phyloP scores from a whole-genome alignment of 2,329 filamentous ascomycete species.

The Graphium sp. region DNA sequence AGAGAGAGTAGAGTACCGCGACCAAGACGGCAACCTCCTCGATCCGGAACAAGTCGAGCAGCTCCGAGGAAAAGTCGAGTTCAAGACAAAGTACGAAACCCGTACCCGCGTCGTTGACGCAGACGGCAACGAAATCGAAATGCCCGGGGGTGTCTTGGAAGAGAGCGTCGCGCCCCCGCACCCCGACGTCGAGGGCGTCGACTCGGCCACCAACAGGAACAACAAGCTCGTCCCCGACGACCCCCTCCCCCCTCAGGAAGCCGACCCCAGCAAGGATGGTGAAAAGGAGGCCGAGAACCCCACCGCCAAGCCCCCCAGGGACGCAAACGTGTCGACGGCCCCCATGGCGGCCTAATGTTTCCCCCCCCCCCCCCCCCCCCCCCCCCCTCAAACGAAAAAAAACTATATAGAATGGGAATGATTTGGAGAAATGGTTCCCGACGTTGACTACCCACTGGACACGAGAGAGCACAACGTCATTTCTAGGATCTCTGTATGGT shows the following conservation, averaged over 20 bases:
- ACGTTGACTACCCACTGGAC: too few species aligned
- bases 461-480: too few species aligned
- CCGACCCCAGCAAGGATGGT: slow-evolving; percentile 35
- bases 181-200: slow-evolving; percentile 42
- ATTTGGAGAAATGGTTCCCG: too few species aligned
- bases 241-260: slow-evolving; percentile 19
- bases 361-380: not conserved
- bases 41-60: slow-evolving; percentile 67
- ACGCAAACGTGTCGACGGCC: slow-evolving; percentile 39
- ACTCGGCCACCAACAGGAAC: slow-evolving; percentile 36
- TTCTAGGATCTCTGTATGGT: too few species aligned
- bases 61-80: slow-evolving; percentile 83
- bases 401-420: too few species aligned
- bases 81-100: slow-evolving; percentile 94
- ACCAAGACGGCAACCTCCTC: slow-evolving; percentile 82
- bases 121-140: slow-evolving; percentile 57
- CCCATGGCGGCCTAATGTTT: slow-evolving; percentile 18
- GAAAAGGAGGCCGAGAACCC: slow-evolving; percentile 38
- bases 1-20: slow-evolving; percentile 84
- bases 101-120: slow-evolving; percentile 70
- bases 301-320: slow-evolving; percentile 45
- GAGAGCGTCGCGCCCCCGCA: slow-evolving; percentile 37
- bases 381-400: too few species aligned
- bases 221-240: slow-evolving; percentile 18
- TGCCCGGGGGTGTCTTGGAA: slow-evolving; percentile 20